Conservation (phyloP, 2,329 filamentous ascomycete species). For the Lachnellula cervina region DNA sequence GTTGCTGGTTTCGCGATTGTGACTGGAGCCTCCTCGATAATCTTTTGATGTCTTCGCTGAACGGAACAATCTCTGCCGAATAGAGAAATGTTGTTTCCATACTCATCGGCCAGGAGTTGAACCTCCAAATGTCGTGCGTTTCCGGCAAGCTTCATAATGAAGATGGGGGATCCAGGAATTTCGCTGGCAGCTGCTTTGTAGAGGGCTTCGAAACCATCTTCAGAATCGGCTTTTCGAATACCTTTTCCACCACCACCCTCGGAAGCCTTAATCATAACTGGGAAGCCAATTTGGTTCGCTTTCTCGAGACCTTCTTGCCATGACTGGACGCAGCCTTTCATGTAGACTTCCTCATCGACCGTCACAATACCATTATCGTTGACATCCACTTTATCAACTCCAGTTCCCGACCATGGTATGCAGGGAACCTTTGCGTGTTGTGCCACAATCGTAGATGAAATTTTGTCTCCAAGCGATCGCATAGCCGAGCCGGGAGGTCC, state of each 20-base stretch:
- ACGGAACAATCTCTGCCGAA: slow-evolving; percentile 99
- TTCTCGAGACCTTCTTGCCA: slow-evolving; percentile 85
- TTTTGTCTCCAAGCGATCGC: slow-evolving; percentile 99
- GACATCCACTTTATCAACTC: slow-evolving; percentile 74
- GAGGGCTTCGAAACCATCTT: slow-evolving; percentile 77
- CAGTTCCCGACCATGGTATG: slow-evolving; percentile 98
- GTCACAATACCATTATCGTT: slow-evolving; percentile 86
- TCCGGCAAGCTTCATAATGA: slow-evolving; percentile 99
- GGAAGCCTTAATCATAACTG: slow-evolving; percentile 99
- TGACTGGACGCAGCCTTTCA: slow-evolving; percentile 83
- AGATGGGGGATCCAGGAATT: slow-evolving; percentile 97
- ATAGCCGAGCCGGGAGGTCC: slow-evolving; percentile 96
- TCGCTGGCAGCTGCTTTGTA: slow-evolving; percentile 97
- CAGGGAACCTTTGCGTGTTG: slow-evolving; percentile 95
- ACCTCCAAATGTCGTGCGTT: slow-evolving; percentile 97
- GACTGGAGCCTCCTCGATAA: slow-evolving; percentile 97
- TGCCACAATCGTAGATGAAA: slow-evolving; percentile 97
- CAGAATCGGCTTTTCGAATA: slow-evolving; percentile 87
- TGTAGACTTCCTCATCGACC: slow-evolving; percentile 78
- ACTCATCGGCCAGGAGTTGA: slow-evolving; percentile 95
- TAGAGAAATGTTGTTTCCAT: slow-evolving; percentile 98
- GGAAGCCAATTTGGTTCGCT: slow-evolving; percentile 90
- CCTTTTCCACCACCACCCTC: slow-evolving; percentile 99
- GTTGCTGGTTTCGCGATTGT: slow-evolving; percentile 87
- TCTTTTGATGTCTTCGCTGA: slow-evolving; percentile 97